A percentile compares a stretch with the other conserved stretches of the same genome.
These are phyloP conservation scores for Lagenaria siceraria DNA, from an alignment of 306 rosid species.

Conservation along the genomic window DNA sequence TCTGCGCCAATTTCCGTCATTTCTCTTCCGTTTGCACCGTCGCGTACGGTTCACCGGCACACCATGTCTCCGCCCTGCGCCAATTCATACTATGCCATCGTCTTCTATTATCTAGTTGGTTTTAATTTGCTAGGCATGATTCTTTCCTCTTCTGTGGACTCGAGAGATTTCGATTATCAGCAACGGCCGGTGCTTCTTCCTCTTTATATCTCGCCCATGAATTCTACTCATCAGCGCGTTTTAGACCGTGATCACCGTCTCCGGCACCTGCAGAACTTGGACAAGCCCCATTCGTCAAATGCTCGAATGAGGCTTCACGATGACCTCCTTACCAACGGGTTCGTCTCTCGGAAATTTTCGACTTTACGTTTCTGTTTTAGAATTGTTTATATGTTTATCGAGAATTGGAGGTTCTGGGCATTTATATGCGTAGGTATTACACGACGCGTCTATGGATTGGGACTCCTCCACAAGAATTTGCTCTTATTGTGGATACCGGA, in stretches of 20 bases:
- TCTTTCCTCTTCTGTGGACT: slow-evolving; percentile 5
- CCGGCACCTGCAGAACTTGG: slow-evolving; percentile 25
- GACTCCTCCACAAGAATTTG: slow-evolving; percentile 37
- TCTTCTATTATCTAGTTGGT: not conserved
- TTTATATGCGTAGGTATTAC: slow-evolving; percentile 18
- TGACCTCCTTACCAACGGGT: slow-evolving; percentile 39
- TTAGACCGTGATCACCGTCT: slow-evolving; percentile 11
- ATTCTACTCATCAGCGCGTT: slow-evolving; percentile 7
- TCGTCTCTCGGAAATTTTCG: not conserved
- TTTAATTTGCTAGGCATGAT: not conserved
- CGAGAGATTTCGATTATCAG: not conserved
- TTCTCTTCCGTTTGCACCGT: not conserved
- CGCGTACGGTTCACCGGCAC: not conserved
- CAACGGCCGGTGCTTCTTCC: slow-evolving; percentile 33
- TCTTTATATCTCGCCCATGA: slow-evolving; percentile 18
- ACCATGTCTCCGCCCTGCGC: slow-evolving; percentile 16
- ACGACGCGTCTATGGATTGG: slow-evolving; percentile 41
- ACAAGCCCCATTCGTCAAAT: slow-evolving; percentile 6
- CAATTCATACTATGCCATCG: not conserved
- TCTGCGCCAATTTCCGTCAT: slow-evolving; percentile 4
- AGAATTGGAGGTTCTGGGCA: not conserved
- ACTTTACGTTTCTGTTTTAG: not conserved
- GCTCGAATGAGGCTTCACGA: slow-evolving; percentile 40
- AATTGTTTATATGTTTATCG: not conserved
- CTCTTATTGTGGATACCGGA: slow-evolving; percentile 40